These are phyloP conservation scores for Mangifera indica DNA, from an alignment of 345 rosid species.

Conservation along the genomic window DNA sequence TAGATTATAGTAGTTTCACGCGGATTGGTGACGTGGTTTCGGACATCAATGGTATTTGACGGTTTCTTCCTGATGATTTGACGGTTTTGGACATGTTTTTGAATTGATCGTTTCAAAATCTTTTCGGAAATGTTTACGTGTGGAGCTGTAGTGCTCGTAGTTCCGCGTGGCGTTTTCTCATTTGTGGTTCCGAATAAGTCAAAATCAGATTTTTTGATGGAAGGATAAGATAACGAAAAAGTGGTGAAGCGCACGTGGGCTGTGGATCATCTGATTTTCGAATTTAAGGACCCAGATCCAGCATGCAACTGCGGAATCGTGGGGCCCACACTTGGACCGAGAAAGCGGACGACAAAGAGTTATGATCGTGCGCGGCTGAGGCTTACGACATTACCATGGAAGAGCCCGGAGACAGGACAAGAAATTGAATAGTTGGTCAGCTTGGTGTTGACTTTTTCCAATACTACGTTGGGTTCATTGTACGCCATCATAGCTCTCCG, in stretches of 20 bases:
- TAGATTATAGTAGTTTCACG: background rate
- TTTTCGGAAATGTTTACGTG: background rate
- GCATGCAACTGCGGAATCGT: too few relatives aligned
- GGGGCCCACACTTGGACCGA: conserved; percentile 5
- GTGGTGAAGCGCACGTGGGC: background rate
- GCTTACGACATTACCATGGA: background rate
- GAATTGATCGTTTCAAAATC: background rate
- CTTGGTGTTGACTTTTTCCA: conserved; percentile 1
- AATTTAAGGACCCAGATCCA: conserved; percentile 9
- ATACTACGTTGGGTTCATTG: background rate
- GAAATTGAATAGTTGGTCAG: background rate
- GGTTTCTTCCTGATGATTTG: background rate
- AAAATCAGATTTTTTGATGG: background rate
- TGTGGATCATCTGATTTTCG: conserved; percentile 6
- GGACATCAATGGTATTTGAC: background rate
- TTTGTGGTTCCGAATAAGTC: background rate
- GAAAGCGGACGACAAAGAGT: background rate
- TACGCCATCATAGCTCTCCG: conserved; percentile 4
- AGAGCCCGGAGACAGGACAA: background rate
- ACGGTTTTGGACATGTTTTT: conserved; percentile 14
- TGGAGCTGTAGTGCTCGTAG: too few relatives aligned
- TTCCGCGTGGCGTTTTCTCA: background rate
- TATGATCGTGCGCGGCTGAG: background rate
- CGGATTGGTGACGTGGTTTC: conserved; percentile 36
- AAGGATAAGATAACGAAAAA: background rate